Evolutionary conservation across 371 early-diverging fungal genomes (phyloP).

Genomic region (Blakeslea trispora): DNA sequence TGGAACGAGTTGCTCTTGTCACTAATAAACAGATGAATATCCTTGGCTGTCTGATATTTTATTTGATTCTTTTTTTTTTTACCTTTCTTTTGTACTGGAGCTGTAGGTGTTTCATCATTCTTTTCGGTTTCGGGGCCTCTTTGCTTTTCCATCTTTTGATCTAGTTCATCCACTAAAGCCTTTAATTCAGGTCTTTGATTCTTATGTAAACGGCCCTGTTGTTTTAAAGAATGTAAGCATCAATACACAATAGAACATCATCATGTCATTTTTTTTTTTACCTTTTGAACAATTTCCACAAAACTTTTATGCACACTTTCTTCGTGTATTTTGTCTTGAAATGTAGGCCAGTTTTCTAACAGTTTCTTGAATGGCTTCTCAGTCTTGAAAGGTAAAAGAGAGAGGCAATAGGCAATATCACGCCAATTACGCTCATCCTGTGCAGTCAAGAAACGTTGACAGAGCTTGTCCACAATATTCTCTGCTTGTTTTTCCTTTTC

Average conservation of each 20-base stretch:
- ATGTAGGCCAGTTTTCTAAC: conserved; percentile 75
- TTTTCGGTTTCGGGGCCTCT: conserved; percentile 28
- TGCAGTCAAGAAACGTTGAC: conserved; percentile 83
- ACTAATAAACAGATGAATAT: neutral
- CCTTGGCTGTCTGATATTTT: conserved; percentile 8
- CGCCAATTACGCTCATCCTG: conserved; percentile 79
- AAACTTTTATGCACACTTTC: conserved; percentile 79
- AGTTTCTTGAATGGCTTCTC: conserved; percentile 86
- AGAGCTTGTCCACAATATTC: conserved; percentile 92
- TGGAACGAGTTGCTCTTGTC: neutral
- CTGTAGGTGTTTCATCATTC: conserved; percentile 6
- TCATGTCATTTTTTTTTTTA: conserved; percentile 20
- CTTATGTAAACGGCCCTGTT: conserved; percentile 65
- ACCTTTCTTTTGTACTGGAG: conserved; percentile 13
- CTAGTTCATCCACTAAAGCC: conserved; percentile 79
- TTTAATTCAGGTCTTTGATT: conserved; percentile 74
- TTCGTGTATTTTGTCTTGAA: conserved; percentile 89
- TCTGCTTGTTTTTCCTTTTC: conserved; percentile 94
- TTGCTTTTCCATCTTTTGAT: conserved; percentile 53
- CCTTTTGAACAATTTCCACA: conserved; percentile 83
- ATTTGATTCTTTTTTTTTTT: neutral
- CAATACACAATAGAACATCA: no score
- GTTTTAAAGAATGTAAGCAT: neutral
- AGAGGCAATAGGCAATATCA: conserved; percentile 90
- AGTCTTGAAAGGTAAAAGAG: conserved; percentile 80